Evolutionary conservation across 345 rosid genomes (phyloP).

Genomic region (Salix caprea): DNA sequence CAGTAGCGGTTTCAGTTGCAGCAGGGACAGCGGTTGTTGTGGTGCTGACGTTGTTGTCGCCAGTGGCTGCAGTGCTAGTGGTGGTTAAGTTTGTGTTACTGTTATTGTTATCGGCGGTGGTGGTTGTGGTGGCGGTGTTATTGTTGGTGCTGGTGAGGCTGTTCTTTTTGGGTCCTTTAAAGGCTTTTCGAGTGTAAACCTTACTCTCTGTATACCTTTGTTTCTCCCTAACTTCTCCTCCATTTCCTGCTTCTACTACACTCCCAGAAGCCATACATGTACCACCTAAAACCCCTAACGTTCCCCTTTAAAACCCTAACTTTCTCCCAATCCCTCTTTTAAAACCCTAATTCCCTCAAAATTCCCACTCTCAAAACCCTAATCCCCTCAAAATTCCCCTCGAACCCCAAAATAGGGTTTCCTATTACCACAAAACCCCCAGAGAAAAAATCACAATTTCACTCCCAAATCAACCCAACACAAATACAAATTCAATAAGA

Average conservation of each 20-base stretch:
- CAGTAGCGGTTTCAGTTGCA: not conserved
- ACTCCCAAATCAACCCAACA: not conserved
- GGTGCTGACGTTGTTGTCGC: not conserved
- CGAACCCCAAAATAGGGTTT: not conserved
- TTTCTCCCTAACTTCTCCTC: slow-evolving; percentile 47
- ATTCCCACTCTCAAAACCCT: not conserved
- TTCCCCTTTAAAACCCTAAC: slow-evolving; percentile 24
- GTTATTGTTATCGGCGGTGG: not conserved
- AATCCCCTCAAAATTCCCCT: not conserved
- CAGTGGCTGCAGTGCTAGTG: not conserved
- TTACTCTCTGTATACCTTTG: slow-evolving; percentile 52
- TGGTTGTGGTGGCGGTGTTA: not conserved
- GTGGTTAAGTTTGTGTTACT: not conserved
- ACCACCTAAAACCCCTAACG: slow-evolving; percentile 38
- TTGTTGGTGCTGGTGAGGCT: slow-evolving; percentile 5
- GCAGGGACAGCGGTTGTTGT: not conserved
- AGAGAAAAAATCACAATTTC: not conserved
- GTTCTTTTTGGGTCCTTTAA: slow-evolving; percentile 43
- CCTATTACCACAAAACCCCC: not conserved
- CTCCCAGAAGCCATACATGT: slow-evolving; percentile 96
- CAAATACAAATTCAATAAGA: not conserved
- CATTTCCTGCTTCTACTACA: slow-evolving; percentile 51
- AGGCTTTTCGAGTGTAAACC: slow-evolving; percentile 80
- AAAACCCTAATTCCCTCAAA: not conserved
- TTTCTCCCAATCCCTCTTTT: not conserved